Evolutionary conservation across 768 basidiomycete genomes (phyloP).

Genomic region (Tephrocybe sp.): DNA sequence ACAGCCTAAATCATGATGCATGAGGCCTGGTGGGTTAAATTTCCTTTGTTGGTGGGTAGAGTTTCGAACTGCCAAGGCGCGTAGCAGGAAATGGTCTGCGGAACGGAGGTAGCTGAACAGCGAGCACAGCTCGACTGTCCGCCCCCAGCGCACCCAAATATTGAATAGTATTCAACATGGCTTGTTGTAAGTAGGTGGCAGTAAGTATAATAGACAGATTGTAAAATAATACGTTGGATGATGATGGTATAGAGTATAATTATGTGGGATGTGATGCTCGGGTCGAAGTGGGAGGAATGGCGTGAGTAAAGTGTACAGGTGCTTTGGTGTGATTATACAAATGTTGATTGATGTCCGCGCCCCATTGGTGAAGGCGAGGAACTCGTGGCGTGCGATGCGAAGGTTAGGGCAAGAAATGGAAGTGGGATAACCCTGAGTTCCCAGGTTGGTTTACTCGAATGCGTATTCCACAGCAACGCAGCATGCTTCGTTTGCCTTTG

Average conservation of each 20-base stretch:
- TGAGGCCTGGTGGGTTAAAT: slow-evolving; percentile 7
- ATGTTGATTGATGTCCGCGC: slow-evolving; percentile 11
- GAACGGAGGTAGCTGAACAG: neutral
- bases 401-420: slow-evolving; percentile 5
- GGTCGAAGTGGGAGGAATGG: slow-evolving; percentile 2
- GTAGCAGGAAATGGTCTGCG: slow-evolving; percentile 5
- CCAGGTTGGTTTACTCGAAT: slow-evolving; percentile 41
- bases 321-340: no score
- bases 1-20: slow-evolving; percentile 10
- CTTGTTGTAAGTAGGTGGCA: neutral
- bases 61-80: no score
- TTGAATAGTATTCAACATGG: slow-evolving; percentile 1
- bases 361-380: slow-evolving; percentile 5
- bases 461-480: slow-evolving; percentile 72
- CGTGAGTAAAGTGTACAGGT: slow-evolving; percentile 14
- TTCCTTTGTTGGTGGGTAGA: slow-evolving; percentile 3
- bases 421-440: slow-evolving; percentile 2
- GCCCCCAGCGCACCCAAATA: neutral
- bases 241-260: slow-evolving; percentile 10
- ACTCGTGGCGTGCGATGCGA: slow-evolving; percentile 10
- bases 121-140: neutral
- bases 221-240: slow-evolving; percentile 9
- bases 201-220: slow-evolving; percentile 13
- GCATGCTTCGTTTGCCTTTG: slow-evolving; percentile 64
- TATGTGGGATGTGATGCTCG: slow-evolving; percentile 12